Percentiles rank a stretch among this genome's conserved stretches.
Evolutionary conservation across 345 rosid species (phyloP).

Genomic region (Erucastrum elatum): DNA sequence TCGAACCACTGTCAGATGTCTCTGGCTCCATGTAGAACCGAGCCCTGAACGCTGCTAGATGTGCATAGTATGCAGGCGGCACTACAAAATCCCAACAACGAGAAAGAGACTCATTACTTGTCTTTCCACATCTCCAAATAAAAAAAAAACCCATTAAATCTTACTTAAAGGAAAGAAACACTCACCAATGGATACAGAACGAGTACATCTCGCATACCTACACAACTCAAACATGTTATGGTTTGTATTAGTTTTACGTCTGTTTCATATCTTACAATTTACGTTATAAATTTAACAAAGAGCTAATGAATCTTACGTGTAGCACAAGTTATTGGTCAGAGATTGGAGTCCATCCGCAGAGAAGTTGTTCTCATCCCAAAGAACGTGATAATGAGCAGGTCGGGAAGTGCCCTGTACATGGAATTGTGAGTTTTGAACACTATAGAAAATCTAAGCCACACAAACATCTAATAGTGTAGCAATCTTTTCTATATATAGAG

Average conservation of each 20-base stretch:
- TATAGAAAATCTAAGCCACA: neutral
- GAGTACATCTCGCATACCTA: slow-evolving; percentile 96
- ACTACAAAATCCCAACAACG: slow-evolving; percentile 49
- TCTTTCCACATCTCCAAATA: neutral
- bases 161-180: neutral
- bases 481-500: neutral
- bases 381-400: slow-evolving; percentile 96
- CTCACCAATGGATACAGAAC: slow-evolving; percentile 95
- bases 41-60: slow-evolving; percentile 96
- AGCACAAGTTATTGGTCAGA: slow-evolving; percentile 89
- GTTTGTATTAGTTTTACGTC: neutral
- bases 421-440: neutral
- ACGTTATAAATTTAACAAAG: neutral
- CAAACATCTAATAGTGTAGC: neutral
- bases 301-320: slow-evolving; percentile 62
- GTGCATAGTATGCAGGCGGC: slow-evolving; percentile 97
- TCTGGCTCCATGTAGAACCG: slow-evolving; percentile 99
- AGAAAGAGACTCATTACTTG: neutral
- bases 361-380: slow-evolving; percentile 99
- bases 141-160: neutral
- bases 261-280: no score
- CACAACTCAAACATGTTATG: slow-evolving; percentile 12
- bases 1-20: slow-evolving; percentile 94
- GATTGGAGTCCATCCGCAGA: slow-evolving; percentile 92
- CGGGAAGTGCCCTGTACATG: slow-evolving; percentile 83